These are phyloP conservation scores for Corinectria fuckeliana DNA, from an alignment of 2,329 filamentous ascomycete species.

Conservation along the genomic window DNA sequence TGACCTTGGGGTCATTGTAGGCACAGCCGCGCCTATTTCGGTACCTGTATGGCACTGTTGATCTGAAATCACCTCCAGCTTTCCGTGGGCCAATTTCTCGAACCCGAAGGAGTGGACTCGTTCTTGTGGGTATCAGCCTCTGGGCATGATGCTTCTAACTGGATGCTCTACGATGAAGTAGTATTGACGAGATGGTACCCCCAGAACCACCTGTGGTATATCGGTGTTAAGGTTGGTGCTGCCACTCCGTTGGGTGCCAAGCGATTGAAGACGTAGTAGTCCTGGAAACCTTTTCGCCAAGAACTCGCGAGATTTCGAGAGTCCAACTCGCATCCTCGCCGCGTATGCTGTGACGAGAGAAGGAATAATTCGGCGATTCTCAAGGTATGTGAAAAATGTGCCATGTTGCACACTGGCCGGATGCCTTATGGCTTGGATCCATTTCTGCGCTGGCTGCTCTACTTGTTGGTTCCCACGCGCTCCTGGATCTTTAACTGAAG, in stretches of 20 bases:
- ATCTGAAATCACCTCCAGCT: not conserved
- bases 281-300: constrained; percentile 14
- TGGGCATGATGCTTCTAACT: not conserved
- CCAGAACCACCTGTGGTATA: constrained; percentile 17
- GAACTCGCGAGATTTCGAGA: constrained; percentile 1
- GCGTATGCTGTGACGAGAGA: constrained; percentile 5
- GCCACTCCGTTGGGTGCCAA: constrained; percentile 8
- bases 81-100: not conserved
- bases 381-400: constrained; percentile 15
- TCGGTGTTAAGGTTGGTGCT: constrained; percentile 14
- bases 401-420: constrained; percentile 14
- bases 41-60: not conserved
- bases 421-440: constrained; percentile 12
- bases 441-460: constrained; percentile 14
- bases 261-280: constrained; percentile 15
- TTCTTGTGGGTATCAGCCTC: not conserved
- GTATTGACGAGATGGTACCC: constrained; percentile 15
- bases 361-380: constrained; percentile 10
- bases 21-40: constrained; percentile 13
- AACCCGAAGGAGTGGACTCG: not conserved
- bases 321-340: constrained; percentile 7
- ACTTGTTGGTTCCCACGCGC: constrained; percentile 16
- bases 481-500: constrained; percentile 15
- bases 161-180: constrained; percentile 20
- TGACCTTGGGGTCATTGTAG: not conserved